A percentile compares a stretch with the other conserved stretches of the same genome.
Conservation (phyloP, 2,329 filamentous ascomycete species). For the Chaetomiaceae sp. region DNA sequence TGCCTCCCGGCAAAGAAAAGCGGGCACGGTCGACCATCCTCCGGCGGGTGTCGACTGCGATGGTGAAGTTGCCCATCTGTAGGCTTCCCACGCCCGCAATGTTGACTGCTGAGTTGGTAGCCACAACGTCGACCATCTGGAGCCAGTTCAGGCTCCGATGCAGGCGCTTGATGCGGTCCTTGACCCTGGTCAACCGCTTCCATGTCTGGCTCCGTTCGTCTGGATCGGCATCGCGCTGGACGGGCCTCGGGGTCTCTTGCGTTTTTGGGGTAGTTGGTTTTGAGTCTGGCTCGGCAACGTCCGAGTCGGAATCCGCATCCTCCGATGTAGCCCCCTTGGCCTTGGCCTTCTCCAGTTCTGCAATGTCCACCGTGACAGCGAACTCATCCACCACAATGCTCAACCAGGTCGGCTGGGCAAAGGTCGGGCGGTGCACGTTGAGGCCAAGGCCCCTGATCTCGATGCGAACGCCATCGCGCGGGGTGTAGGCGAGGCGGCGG, state of each 20-base stretch:
- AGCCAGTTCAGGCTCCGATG: slow-evolving; percentile 87
- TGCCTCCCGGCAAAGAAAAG: slow-evolving; percentile 75
- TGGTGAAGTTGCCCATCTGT: slow-evolving; percentile 76
- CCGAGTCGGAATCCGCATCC: slow-evolving; percentile 29
- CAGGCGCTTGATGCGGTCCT: slow-evolving; percentile 79
- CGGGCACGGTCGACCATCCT: slow-evolving; percentile 89
- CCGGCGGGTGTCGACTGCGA: slow-evolving; percentile 84
- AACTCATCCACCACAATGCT: slow-evolving; percentile 85
- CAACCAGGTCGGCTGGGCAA: slow-evolving; percentile 94
- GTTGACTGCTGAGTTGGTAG: slow-evolving; percentile 71
- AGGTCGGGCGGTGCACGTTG: slow-evolving; percentile 86
- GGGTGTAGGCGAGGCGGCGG: slow-evolving; percentile 83
- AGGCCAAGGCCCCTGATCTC: slow-evolving; percentile 86
- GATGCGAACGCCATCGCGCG: slow-evolving; percentile 81
- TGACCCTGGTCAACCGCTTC: slow-evolving; percentile 70
- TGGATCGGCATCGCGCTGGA: slow-evolving; percentile 29
- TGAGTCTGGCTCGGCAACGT: slow-evolving; percentile 14
- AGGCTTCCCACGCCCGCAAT: slow-evolving; percentile 78
- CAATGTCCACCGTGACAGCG: slow-evolving; percentile 74
- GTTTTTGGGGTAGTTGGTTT: slow-evolving; percentile 26
- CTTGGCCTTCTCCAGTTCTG: slow-evolving; percentile 54
- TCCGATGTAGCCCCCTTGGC: slow-evolving; percentile 22
- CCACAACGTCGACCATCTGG: slow-evolving; percentile 81
- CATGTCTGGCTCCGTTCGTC: slow-evolving; percentile 65
- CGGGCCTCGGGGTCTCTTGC: slow-evolving; percentile 20